These are phyloP conservation scores for Lagenaria siceraria DNA, from an alignment of 306 rosid species.

Conservation along the genomic window DNA sequence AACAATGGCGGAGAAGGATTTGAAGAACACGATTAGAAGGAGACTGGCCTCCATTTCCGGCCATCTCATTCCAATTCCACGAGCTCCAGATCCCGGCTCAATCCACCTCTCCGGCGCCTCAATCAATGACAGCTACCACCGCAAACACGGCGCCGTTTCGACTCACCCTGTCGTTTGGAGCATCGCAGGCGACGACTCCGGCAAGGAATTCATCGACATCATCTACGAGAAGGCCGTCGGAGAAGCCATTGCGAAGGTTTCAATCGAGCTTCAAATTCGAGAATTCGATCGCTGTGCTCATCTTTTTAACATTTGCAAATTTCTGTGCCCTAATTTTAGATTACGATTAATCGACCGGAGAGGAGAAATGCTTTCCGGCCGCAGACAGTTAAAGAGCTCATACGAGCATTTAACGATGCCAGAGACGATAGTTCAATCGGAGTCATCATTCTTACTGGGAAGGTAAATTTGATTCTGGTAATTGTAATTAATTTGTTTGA, in stretches of 20 bases:
- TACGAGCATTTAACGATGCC: slow-evolving; percentile 63
- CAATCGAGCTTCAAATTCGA: not conserved
- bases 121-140: slow-evolving; percentile 37
- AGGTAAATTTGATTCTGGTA: slow-evolving; percentile 21
- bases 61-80: slow-evolving; percentile 35
- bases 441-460: slow-evolving; percentile 68
- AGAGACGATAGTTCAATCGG: slow-evolving; percentile 72
- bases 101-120: slow-evolving; percentile 24
- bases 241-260: slow-evolving; percentile 81
- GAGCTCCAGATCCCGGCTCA: not conserved
- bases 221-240: slow-evolving; percentile 63
- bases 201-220: slow-evolving; percentile 54
- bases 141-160: slow-evolving; percentile 56
- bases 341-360: slow-evolving; percentile 63
- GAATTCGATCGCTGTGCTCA: not conserved
- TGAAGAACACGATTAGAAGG: slow-evolving; percentile 24
- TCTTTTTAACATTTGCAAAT: not conserved
- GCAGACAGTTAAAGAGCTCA: slow-evolving; percentile 64
- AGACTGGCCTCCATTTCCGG: slow-evolving; percentile 45
- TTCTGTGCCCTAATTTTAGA: slow-evolving; percentile 19
- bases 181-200: slow-evolving; percentile 28
- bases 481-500: not conserved
- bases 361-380: slow-evolving; percentile 82
- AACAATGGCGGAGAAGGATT: slow-evolving; percentile 31
- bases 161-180: slow-evolving; percentile 49